phyloP scores from a whole-genome alignment of 1,284 basidiomycete genomes.

The Austroboletus novae-zelandiae region DNA sequence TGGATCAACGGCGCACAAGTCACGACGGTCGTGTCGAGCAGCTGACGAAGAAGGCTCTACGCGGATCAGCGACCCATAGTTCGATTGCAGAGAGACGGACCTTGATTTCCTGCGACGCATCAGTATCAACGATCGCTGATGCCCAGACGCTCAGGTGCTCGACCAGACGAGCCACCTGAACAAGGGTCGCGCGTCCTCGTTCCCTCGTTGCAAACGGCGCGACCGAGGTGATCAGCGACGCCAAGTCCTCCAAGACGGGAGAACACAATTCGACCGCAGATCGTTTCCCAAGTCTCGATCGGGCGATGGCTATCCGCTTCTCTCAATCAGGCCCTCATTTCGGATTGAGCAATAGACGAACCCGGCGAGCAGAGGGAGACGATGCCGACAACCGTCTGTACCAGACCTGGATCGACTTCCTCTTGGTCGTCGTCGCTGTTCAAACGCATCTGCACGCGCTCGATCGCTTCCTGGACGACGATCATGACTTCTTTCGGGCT shows the following conservation, averaged over 20 bases:
- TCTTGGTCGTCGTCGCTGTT: conserved; percentile 29
- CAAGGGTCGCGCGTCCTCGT: conserved; percentile 41
- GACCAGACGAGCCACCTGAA: conserved; percentile 34
- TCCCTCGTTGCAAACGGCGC: conserved; percentile 25
- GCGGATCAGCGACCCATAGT: neutral
- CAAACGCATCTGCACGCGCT: conserved; percentile 40
- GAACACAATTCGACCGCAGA: conserved; percentile 42
- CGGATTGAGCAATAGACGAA: conserved; percentile 14
- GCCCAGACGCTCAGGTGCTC: conserved; percentile 34
- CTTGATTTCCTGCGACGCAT: conserved; percentile 24
- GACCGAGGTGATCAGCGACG: conserved; percentile 32
- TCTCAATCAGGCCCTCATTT: too few species aligned
- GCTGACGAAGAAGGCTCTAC: conserved; percentile 40
- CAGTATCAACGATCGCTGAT: conserved; percentile 16
- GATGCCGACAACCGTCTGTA: conserved; percentile 37
- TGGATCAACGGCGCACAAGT: conserved; percentile 41
- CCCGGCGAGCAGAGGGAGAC: conserved; percentile 40
- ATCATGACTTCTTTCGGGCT: conserved; percentile 60
- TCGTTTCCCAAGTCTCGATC: conserved; percentile 45
- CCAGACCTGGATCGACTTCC: conserved; percentile 19
- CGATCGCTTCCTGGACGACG: conserved; percentile 56
- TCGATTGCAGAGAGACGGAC: conserved; percentile 14
- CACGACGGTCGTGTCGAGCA: conserved; percentile 42
- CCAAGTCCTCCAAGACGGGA: conserved; percentile 44
- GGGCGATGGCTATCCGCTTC: conserved; percentile 44